Evolutionary conservation across 129 eudicot species (phyloP).

Genomic region (Logfia minima): DNA sequence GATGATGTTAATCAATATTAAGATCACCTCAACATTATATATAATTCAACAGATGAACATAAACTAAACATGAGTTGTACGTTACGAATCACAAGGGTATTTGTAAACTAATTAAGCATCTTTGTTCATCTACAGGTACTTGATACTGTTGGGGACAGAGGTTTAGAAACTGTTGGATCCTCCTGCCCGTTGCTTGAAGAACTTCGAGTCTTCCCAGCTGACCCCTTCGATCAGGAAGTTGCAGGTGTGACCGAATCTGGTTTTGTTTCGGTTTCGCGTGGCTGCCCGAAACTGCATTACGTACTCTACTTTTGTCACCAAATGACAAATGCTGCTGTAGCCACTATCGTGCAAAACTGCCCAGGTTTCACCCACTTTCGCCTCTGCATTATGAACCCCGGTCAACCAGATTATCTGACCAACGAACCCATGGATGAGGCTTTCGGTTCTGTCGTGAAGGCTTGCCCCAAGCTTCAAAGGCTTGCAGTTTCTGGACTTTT

Average conservation of each 20-base stretch:
- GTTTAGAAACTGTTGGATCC: constrained; percentile 63
- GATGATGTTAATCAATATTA: no score
- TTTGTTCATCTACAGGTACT: constrained; percentile 44
- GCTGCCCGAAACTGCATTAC: constrained; percentile 65
- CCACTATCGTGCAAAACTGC: constrained; percentile 56
- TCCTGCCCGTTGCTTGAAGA: constrained; percentile 67
- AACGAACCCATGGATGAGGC: constrained; percentile 70
- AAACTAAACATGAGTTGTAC: neutral
- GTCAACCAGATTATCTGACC: constrained; percentile 57
- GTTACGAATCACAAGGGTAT: neutral
- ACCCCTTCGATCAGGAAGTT: constrained; percentile 42
- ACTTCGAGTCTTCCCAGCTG: constrained; percentile 69
- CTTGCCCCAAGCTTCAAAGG: constrained; percentile 53
- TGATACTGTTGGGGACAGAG: constrained; percentile 64
- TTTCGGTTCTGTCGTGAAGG: constrained; percentile 64
- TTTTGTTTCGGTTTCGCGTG: constrained; percentile 56
- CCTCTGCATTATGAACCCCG: constrained; percentile 66
- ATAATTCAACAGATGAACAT: neutral
- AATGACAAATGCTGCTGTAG: constrained; percentile 78
- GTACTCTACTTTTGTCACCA: constrained; percentile 75
- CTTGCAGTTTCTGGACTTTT: constrained; percentile 67
- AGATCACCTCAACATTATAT: no score
- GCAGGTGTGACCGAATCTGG: constrained; percentile 63
- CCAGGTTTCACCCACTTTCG: constrained; percentile 68
- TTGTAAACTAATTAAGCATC: neutral